These are phyloP conservation scores for Termitomyces eurrhizus DNA, from an alignment of 768 basidiomycete species.

Conservation along the genomic window DNA sequence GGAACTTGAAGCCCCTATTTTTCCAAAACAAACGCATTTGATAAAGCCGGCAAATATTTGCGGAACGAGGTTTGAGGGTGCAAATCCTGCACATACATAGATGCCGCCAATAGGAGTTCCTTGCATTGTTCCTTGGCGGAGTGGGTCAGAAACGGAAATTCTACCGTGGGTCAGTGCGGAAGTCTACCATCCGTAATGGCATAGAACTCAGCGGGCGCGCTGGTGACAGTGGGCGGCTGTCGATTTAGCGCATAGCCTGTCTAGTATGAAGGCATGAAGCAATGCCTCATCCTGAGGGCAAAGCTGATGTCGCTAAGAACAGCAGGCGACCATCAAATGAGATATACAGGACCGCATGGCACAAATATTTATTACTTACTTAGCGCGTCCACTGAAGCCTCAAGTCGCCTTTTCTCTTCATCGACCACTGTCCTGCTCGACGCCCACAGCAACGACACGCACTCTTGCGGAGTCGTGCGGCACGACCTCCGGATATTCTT, in stretches of 20 bases:
- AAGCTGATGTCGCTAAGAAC: too few relatives aligned
- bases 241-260: too few relatives aligned
- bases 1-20: not conserved
- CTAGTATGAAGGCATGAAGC: too few relatives aligned
- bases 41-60: too few relatives aligned
- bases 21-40: too few relatives aligned
- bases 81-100: too few relatives aligned
- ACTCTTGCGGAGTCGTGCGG: not conserved
- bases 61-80: too few relatives aligned
- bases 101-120: not conserved
- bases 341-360: too few relatives aligned
- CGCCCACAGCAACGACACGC: not conserved
- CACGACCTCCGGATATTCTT: conserved; percentile 7
- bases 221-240: too few relatives aligned
- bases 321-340: too few relatives aligned
- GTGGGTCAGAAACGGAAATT: not conserved
- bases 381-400: not conserved
- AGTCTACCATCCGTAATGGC: not conserved
- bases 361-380: not conserved
- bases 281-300: too few relatives aligned
- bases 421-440: not conserved
- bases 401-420: not conserved
- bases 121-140: not conserved
- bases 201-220: too few relatives aligned
- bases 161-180: not conserved